phyloP scores from a whole-genome alignment of 139 green algal genomes.

The Chlamydomonas sp. region DNA sequence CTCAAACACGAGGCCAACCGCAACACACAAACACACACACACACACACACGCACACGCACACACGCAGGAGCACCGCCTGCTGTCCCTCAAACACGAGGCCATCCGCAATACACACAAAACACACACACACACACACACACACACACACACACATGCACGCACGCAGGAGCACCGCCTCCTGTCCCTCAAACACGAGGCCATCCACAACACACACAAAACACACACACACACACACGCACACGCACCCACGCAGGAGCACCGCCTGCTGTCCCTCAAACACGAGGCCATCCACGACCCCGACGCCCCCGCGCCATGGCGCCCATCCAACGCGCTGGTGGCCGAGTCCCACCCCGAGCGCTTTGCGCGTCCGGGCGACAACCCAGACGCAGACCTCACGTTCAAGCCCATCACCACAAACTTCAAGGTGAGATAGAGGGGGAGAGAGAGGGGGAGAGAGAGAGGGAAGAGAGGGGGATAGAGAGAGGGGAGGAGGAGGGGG shows the following conservation, averaged over 20 bases:
- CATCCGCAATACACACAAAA: neutral
- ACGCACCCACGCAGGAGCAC: neutral
- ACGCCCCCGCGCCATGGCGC: conserved; percentile 4
- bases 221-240: neutral
- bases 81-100: too few relatives aligned
- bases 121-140: neutral
- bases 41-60: too few relatives aligned
- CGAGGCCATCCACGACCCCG: neutral
- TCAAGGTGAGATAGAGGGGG: too few relatives aligned
- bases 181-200: too few relatives aligned
- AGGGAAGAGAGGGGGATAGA: too few relatives aligned
- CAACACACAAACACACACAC: too few relatives aligned
- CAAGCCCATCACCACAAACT: conserved; percentile 1
- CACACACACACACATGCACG: neutral
- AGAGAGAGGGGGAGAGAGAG: too few relatives aligned
- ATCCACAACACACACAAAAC: neutral
- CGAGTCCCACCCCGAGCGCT: conserved; percentile 21
- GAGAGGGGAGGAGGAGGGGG: too few relatives aligned
- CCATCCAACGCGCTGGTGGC: conserved; percentile 7
- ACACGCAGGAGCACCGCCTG: too few relatives aligned
- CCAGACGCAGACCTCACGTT: conserved; percentile 29
- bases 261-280: neutral
- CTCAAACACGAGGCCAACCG: too few relatives aligned
- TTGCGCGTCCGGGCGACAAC: conserved; percentile 23
- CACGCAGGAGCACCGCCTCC: too few relatives aligned